These are phyloP conservation scores for Ustilago curta DNA, from an alignment of 1,284 basidiomycete species.

Conservation along the genomic window DNA sequence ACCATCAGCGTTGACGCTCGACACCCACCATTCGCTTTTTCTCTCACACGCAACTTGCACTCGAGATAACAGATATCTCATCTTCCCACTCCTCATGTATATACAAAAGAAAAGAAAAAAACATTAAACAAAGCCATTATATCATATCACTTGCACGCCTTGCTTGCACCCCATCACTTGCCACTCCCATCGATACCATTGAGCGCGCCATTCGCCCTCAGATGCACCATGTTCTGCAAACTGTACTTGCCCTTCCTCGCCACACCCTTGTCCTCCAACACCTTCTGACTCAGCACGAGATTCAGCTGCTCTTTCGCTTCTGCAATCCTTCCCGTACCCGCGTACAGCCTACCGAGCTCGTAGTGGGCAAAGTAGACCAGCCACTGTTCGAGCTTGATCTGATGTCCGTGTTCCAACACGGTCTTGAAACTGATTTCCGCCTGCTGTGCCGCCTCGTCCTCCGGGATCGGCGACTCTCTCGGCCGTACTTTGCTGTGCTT, in stretches of 20 bases:
- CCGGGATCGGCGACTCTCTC: conserved; percentile 53
- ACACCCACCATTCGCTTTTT: too few relatives aligned
- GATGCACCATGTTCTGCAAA: conserved; percentile 68
- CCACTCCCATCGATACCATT: conserved; percentile 46
- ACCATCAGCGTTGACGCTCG: neutral
- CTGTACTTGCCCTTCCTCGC: conserved; percentile 66
- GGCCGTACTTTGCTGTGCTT: conserved; percentile 56
- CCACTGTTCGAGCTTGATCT: conserved; percentile 64
- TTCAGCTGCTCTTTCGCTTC: conserved; percentile 61
- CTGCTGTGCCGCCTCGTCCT: conserved; percentile 58
- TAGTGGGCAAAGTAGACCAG: conserved; percentile 68
- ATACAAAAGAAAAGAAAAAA: neutral
- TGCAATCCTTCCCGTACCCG: conserved; percentile 25
- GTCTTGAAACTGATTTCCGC: conserved; percentile 58
- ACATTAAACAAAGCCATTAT: neutral
- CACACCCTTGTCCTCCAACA: conserved; percentile 54
- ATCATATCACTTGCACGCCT: neutral
- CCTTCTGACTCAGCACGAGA: conserved; percentile 61
- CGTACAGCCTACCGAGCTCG: conserved; percentile 66
- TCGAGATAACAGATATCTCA: too few relatives aligned
- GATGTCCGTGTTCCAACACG: conserved; percentile 56
- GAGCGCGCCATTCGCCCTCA: conserved; percentile 64
- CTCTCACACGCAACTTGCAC: too few relatives aligned
- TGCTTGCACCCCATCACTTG: conserved; percentile 8
- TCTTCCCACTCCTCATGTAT: neutral